These are phyloP conservation scores for Solanum bukasovii DNA, from an alignment of 257 asterid species.

Conservation along the genomic window DNA sequence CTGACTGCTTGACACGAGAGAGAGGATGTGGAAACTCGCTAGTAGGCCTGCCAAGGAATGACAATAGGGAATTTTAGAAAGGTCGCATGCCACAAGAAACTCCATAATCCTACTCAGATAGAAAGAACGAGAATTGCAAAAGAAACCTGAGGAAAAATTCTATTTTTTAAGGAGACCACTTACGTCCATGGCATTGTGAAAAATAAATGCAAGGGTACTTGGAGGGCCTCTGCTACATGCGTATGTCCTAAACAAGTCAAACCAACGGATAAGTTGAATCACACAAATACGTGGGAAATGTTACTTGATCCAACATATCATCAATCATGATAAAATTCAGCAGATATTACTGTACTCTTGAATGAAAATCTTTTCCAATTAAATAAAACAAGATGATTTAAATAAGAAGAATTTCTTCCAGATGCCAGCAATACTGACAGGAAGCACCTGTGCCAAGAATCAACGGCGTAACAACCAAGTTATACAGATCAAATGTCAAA, in stretches of 20 bases:
- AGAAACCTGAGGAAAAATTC: not conserved
- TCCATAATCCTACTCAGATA: not conserved
- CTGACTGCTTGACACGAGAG: slow-evolving; percentile 79
- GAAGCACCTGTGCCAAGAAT: not conserved
- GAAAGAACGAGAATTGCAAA: not conserved
- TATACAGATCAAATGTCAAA: not conserved
- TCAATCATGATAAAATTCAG: not conserved
- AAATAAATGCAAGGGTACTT: slow-evolving; percentile 73
- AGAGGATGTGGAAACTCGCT: slow-evolving; percentile 93
- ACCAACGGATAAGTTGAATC: not conserved
- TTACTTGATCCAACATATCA: not conserved
- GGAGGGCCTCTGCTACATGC: slow-evolving; percentile 85
- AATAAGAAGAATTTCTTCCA: not conserved
- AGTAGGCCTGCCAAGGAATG: slow-evolving; percentile 54
- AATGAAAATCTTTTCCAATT: not conserved
- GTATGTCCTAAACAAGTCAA: slow-evolving; percentile 51
- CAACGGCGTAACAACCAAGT: not conserved
- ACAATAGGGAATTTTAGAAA: not conserved
- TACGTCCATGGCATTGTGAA: slow-evolving; percentile 99
- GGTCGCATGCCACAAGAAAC: not conserved
- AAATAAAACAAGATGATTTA: not conserved
- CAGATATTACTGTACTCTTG: not conserved
- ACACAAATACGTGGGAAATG: not conserved
- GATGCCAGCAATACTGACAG: not conserved
- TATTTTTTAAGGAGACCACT: slow-evolving; percentile 11